Evolutionary conservation across 352 stramenopile species (phyloP), one percentile per base, ranked within the genome.

Genomic region (Globisporangium viniferum): DNA sequence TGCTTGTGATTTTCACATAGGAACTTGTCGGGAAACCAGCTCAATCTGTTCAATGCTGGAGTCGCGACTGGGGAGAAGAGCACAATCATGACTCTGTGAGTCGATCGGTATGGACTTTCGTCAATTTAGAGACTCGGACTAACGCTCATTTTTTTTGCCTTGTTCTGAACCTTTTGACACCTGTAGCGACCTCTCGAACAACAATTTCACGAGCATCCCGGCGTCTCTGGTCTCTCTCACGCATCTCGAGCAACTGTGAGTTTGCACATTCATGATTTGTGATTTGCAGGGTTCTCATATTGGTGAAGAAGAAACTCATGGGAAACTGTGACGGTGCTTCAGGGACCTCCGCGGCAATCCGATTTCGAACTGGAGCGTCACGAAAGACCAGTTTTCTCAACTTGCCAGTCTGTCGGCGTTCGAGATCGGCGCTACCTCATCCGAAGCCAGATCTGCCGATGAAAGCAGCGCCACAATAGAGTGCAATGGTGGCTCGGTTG

Each of bases 161-260:
- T 41, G 35, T 41, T 41, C 35, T 41, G 35, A 14, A 9, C 24
- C 35, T 14, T 35, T 44, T 44, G 36, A 44, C 0, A 15, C 36
- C 36, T 44, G 36, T 18, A 44, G 36, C 3, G 36, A 44, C 36
- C 36, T 44, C 10, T 62, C 57, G 20, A 22, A 62, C 35, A 62
- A 62, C 33, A 51, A 62, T 9, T 48, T 62, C 22, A 62, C 57
- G 35, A 51, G 29, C 5, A 62, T 62, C n/a, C 57, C 36, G 36
- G 14, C 36, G 36, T 44, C 36, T 44, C 57, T 7, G 8, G 18
- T 44, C 36, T 44, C 36, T 44, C 14, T 62, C 35, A 35, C 18
- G 31, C 4, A 33, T 10, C 33, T 62, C 15, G 15, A 62, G 22
- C 48, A 62, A 5, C 33, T 62, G 57, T 62, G 35, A 22, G 57